phyloP scores from a whole-genome alignment of 192 early-diverging fungal species.

The Coemansia sp. region DNA sequence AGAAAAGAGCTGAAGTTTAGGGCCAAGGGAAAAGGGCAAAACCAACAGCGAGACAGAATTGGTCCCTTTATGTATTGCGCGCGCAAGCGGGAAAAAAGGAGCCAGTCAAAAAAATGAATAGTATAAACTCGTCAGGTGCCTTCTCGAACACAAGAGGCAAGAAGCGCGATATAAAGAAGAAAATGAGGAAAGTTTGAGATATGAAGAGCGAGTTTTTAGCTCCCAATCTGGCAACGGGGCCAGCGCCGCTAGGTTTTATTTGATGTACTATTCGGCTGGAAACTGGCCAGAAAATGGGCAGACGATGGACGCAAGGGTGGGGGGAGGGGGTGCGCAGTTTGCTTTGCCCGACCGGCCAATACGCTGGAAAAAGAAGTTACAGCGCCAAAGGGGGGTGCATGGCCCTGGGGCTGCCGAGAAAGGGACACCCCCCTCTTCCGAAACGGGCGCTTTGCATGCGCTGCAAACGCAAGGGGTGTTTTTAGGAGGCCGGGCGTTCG shows the following conservation, averaged over 20 bases:
- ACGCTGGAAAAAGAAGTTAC: background rate
- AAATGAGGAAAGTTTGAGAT: constrained; percentile 5
- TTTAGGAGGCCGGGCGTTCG: background rate
- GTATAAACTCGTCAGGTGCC: constrained; percentile 9
- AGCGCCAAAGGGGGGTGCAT: background rate
- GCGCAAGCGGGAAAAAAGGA: background rate
- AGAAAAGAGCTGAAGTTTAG: background rate
- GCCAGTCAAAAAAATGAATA: background rate
- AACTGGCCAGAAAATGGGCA: background rate
- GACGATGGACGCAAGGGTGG: background rate
- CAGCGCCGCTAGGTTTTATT: constrained; percentile 22
- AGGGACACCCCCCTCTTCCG: background rate
- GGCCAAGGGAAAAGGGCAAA: too few relatives aligned
- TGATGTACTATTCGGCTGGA: constrained; percentile 20
- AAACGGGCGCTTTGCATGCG: background rate
- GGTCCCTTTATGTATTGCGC: background rate
- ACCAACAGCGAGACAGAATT: background rate
- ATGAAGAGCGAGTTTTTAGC: constrained; percentile 8
- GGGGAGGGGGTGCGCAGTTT: background rate
- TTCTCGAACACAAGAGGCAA: constrained; percentile 6
- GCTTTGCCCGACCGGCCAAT: background rate
- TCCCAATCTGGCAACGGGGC: background rate
- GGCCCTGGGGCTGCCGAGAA: background rate
- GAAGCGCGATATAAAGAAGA: constrained; percentile 3
- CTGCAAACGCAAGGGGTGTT: background rate